Evolutionary conservation across 1,139 yeast genomes (phyloP), one percentile per base, ranked within the genome.

Genomic region (Magnusiomyces suaveolens): DNA sequence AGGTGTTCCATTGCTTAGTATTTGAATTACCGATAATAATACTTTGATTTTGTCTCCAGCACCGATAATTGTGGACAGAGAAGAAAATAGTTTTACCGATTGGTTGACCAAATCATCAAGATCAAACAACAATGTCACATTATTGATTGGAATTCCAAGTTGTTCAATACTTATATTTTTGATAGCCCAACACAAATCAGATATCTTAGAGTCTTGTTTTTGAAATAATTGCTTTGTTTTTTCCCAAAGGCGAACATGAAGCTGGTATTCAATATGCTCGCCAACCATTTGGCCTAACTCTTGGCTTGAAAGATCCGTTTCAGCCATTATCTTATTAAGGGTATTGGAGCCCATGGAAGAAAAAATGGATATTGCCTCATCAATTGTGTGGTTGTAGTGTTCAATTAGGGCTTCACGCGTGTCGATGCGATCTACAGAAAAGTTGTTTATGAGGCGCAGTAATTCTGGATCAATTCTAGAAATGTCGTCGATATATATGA

Each of bases 91-190:
- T 12, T 66, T 67, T 0, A 81, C 78, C 0, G 95, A 90, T 3
- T 64, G 64, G 6, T 72, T 64, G 0, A 86, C 75, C 48, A 81
- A 71, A 52, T 70, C 71, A 57, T 83, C 83, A 60, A 59, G 63
- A 52, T 43, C 64, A 48, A 36, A 71, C 53, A 51, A 66, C 70
- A 56, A 64, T 60, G 64, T 77, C 75, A 66, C 50, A 76, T 57
- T 71, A 62, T 48, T 57, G 2, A 69, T 71, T 4, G 83, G 87
- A 36, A 81, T 69, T 14, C 84, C 90, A 4, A 88, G 75, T 64
- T 89, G 96, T 53, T 83, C 82, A 14, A 89, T 67, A 39, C 94
- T 84, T 4, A 89, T 65, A 62, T 78, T 66, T 20, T 76, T 72
- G 21, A 88, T 72, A 64, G 68, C 80, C 79, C 54, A 67, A 64